phyloP scores from a whole-genome alignment of 192 early-diverging fungal species.

The Mortierella hygrophila region DNA sequence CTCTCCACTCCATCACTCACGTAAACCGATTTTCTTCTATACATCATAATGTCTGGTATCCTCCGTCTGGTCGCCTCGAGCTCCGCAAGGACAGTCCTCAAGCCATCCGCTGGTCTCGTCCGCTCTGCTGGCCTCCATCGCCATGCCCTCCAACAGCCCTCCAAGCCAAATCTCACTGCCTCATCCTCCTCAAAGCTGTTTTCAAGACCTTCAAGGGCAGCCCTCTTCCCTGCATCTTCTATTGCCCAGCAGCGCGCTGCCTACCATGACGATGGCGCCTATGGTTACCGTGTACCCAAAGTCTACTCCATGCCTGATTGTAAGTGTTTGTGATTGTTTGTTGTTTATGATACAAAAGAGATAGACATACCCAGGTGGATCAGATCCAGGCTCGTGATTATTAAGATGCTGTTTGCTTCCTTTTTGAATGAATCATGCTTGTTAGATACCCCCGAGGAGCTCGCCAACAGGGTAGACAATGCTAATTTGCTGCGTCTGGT shows the following conservation, averaged over 20 bases:
- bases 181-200: slow-evolving; percentile 19
- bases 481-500: slow-evolving; percentile 90
- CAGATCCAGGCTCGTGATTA: neutral
- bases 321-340: slow-evolving; percentile 47
- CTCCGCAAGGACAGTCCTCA: slow-evolving; percentile 29
- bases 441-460: slow-evolving; percentile 79
- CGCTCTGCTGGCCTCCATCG: slow-evolving; percentile 49
- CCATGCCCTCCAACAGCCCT: slow-evolving; percentile 30
- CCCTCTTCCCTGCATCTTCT: slow-evolving; percentile 14
- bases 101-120: slow-evolving; percentile 18
- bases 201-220: slow-evolving; percentile 1
- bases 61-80: slow-evolving; percentile 40
- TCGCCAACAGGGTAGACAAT: slow-evolving; percentile 85
- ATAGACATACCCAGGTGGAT: neutral
- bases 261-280: slow-evolving; percentile 88
- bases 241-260: slow-evolving; percentile 34
- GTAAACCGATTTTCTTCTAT: neutral
- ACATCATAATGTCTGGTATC: slow-evolving; percentile 48
- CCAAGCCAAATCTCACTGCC: slow-evolving; percentile 9
- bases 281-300: slow-evolving; percentile 89
- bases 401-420: neutral
- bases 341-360: neutral
- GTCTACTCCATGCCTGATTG: slow-evolving; percentile 81
- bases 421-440: neutral
- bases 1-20: neutral